These are phyloP conservation scores for Tolypocladium pustulatum DNA, from an alignment of 2,329 filamentous ascomycete genomes.

Conservation along the genomic window DNA sequence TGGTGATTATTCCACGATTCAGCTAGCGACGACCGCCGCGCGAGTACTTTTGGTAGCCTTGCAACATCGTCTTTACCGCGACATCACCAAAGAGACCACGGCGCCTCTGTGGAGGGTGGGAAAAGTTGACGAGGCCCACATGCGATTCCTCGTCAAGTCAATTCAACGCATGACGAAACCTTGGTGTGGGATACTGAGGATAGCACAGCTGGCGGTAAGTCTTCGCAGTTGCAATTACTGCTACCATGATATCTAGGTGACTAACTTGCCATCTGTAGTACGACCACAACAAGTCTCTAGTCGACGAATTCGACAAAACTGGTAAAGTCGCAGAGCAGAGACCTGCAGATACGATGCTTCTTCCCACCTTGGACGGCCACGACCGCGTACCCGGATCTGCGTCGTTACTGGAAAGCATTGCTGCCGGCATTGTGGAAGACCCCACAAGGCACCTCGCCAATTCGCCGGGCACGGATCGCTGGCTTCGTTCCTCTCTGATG, in stretches of 20 bases:
- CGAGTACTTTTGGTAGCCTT: constrained; percentile 23
- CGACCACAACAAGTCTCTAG: constrained; percentile 16
- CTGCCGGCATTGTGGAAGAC: constrained; percentile 11
- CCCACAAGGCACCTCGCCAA: background rate
- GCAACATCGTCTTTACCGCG: constrained; percentile 22
- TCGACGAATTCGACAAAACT: constrained; percentile 21
- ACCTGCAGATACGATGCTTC: constrained; percentile 3
- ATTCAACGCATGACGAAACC: constrained; percentile 23
- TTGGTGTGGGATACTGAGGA: constrained; percentile 17
- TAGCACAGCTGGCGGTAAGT: constrained; percentile 17
- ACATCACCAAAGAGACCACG: constrained; percentile 23
- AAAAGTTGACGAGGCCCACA: constrained; percentile 18
- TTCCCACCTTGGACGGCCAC: constrained; percentile 5
- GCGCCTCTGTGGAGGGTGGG: constrained; percentile 24
- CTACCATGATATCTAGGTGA: background rate
- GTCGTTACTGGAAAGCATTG: constrained; percentile 15
- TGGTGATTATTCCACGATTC: constrained; percentile 20
- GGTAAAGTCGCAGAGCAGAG: constrained; percentile 14
- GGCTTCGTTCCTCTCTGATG: constrained; percentile 4
- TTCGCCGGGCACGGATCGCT: background rate
- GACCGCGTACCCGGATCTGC: constrained; percentile 13
- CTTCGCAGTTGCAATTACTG: background rate
- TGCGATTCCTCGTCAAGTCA: constrained; percentile 20
- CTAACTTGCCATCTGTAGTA: constrained; percentile 12
- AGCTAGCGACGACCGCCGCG: constrained; percentile 18